Evolutionary conservation across 2,329 filamentous ascomycete species (phyloP), one percentile per base, ranked within the genome.

Genomic region (Colletotrichum nymphaeae): DNA sequence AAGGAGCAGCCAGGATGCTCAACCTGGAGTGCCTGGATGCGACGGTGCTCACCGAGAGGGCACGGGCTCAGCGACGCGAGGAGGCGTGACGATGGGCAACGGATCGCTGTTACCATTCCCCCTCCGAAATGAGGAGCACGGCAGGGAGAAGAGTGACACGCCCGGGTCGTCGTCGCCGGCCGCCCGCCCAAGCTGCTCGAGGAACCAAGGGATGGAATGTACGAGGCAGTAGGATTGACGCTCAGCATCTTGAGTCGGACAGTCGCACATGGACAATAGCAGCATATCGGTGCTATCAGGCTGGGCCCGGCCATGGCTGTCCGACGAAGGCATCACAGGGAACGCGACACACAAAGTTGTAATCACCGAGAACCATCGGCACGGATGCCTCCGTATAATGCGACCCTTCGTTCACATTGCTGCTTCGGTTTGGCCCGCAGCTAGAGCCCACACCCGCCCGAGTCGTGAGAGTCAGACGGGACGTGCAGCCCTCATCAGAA

Each of bases 161-260:
- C 32, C 46, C 62, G 55, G 67, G 60, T n/a, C 55, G 46, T 60
- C 62, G 28, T 55, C 65, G 71, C 56, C 71, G 67, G 56, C 19
- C 60, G 67, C 14, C 67, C 56, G 56, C 67, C 19, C 32, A 32
- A 72, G 30, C 55, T 63, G 69, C 16, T 32, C n/a, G 49, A 63
- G 58, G 59, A 64, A 30, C 42, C 12, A 66, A 73, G 71, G 71
- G 71, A 62, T 73, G 49, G 67, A 63, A 73, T 66, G 67, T 46
- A 32, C 60, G n/a, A 60, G 69, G 60, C 52, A 42, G n/a, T 52
- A 42, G 59, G 69, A 60, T 59, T 5, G 28, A 42, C 49, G 37
- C n/a, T 37, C 56, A 71, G 56, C 19, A 66, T 42, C 16, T 62
- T 24, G 67, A 28, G 32, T 62, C 35, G 67, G 67, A 42, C 35